Evolutionary conservation across 2,329 filamentous ascomycete species (phyloP).

Genomic region (Neonectria coccinea): DNA sequence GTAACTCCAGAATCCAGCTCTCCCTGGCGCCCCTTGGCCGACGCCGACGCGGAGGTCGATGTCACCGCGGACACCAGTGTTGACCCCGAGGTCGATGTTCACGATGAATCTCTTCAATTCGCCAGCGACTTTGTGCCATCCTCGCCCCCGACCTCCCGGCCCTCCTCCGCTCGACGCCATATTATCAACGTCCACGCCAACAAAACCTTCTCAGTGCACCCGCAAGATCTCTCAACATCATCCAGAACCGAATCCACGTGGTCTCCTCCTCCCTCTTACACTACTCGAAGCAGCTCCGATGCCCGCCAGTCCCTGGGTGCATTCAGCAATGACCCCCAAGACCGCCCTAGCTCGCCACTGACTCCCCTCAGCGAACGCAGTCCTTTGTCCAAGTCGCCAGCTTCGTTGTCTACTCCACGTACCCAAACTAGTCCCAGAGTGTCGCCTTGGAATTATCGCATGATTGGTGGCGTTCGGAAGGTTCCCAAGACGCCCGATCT

Average conservation of each 20-base stretch:
- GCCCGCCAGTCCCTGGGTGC: conserved; percentile 60
- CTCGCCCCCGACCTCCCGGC: conserved; percentile 41
- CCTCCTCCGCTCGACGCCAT: conserved; percentile 49
- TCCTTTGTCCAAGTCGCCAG: conserved; percentile 36
- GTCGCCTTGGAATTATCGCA: conserved; percentile 65
- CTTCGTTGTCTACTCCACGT: conserved; percentile 30
- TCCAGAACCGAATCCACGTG: conserved; percentile 49
- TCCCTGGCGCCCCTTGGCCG: conserved; percentile 34
- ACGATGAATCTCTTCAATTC: conserved; percentile 30
- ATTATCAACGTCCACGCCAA: conserved; percentile 65
- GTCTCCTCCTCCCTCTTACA: conserved; percentile 59
- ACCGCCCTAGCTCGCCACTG: conserved; percentile 62
- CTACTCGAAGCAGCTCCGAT: conserved; percentile 61
- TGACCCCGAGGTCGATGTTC: conserved; percentile 30
- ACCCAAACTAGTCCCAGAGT: conserved; percentile 35
- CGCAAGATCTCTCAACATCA: conserved; percentile 47
- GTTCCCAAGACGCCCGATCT: conserved; percentile 55
- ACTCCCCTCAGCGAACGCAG: conserved; percentile 59
- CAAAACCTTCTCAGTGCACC: conserved; percentile 68
- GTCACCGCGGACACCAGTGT: conserved; percentile 30
- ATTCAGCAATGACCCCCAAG: conserved; percentile 60
- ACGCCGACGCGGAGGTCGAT: conserved; percentile 33
- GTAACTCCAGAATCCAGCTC: conserved; percentile 36
- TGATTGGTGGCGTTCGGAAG: conserved; percentile 67
- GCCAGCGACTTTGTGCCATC: conserved; percentile 24